Evolutionary conservation across 768 basidiomycete genomes (phyloP).

Genomic region (Ephemerocybe angulata): DNA sequence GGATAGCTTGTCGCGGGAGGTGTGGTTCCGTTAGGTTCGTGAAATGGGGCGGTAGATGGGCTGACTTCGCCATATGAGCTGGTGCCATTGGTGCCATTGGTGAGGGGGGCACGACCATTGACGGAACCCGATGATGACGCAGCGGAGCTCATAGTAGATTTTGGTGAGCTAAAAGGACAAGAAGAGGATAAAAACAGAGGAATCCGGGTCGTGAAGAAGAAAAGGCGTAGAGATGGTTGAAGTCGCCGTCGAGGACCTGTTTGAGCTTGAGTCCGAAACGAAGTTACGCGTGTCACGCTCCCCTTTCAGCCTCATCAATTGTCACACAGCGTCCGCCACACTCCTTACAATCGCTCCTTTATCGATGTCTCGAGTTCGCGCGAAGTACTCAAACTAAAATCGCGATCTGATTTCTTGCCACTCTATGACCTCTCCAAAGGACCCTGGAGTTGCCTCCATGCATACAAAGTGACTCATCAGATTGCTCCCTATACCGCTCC

Average conservation of each 20-base stretch:
- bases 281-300: slow-evolving; percentile 7
- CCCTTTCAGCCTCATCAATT: slow-evolving; percentile 1
- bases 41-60: slow-evolving; percentile 31
- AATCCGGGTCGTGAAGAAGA: slow-evolving; percentile 10
- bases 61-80: slow-evolving; percentile 37
- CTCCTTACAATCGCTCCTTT: neutral
- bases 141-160: slow-evolving; percentile 31
- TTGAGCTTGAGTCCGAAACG: neutral
- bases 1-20: slow-evolving; percentile 41
- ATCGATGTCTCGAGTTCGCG: too few species aligned
- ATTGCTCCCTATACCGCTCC: slow-evolving; percentile 43
- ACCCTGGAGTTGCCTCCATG: slow-evolving; percentile 33
- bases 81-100: slow-evolving; percentile 53
- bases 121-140: slow-evolving; percentile 40
- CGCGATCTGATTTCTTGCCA: slow-evolving; percentile 16
- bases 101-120: slow-evolving; percentile 50
- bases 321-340: neutral
- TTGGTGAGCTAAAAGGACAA: slow-evolving; percentile 11
- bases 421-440: slow-evolving; percentile 42
- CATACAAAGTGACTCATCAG: slow-evolving; percentile 57
- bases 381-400: neutral
- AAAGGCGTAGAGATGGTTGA: slow-evolving; percentile 11
- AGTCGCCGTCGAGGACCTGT: slow-evolving; percentile 10
- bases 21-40: slow-evolving; percentile 31
- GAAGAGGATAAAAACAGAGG: slow-evolving; percentile 9